Percentiles rank a stretch among this genome's conserved stretches.
phyloP scores from a whole-genome alignment of 2,329 filamentous ascomycete genomes.

The Ceratocystiopsis brevicomis region DNA sequence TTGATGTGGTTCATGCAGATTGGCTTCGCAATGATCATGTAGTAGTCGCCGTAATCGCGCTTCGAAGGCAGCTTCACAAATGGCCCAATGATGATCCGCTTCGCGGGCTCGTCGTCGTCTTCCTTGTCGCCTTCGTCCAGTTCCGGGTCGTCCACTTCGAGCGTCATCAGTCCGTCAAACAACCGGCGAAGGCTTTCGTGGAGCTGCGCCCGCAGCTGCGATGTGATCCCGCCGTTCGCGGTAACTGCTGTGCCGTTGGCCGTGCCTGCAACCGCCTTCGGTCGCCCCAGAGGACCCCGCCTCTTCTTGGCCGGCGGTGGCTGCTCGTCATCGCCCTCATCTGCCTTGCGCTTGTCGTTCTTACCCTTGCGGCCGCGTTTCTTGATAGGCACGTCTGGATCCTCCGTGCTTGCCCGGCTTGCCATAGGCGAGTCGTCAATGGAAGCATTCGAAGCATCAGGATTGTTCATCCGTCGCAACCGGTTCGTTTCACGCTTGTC shows the following conservation, averaged over 20 bases:
- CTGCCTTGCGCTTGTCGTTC: constrained; percentile 75
- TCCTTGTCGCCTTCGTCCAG: constrained; percentile 28
- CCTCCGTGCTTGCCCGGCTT: constrained; percentile 73
- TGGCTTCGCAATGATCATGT: constrained; percentile 74
- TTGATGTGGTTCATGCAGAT: constrained; percentile 95
- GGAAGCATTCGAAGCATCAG: constrained; percentile 13
- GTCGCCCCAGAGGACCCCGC: constrained; percentile 48
- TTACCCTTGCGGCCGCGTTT: constrained; percentile 71
- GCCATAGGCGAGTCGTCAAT: constrained; percentile 54
- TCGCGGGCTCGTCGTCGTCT: constrained; percentile 26
- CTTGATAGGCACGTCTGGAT: constrained; percentile 54
- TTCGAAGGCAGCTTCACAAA: constrained; percentile 85
- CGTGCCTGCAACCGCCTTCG: constrained; percentile 33
- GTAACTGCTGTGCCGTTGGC: constrained; percentile 12
- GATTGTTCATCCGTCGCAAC: constrained; percentile 32
- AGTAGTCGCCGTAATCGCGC: constrained; percentile 86
- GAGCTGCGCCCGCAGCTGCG: constrained; percentile 54
- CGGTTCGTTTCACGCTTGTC: constrained; percentile 65
- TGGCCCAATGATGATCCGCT: constrained; percentile 75
- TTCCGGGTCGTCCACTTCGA: constrained; percentile 59
- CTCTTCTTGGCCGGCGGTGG: constrained; percentile 65
- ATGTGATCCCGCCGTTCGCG: constrained; percentile 24
- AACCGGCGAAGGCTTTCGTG: constrained; percentile 62
- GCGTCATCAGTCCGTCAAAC: constrained; percentile 61
- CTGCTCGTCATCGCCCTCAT: constrained; percentile 57